A percentile compares a stretch with the other conserved stretches of the same genome.
These are phyloP conservation scores for Apiospora marii DNA, from an alignment of 2,329 filamentous ascomycete genomes.

Conservation along the genomic window DNA sequence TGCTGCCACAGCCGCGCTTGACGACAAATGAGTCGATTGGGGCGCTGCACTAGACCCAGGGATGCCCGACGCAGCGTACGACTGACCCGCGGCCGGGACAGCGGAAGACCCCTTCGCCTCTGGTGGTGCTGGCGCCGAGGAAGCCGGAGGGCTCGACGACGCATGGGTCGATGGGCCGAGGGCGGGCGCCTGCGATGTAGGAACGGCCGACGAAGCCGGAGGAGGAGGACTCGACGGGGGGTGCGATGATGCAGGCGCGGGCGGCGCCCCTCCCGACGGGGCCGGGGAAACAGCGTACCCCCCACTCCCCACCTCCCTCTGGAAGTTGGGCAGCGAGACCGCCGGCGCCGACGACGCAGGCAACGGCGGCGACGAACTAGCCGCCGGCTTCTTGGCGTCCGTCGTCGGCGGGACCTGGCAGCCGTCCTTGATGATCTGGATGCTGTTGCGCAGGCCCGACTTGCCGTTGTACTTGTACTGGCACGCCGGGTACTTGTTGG, in stretches of 20 bases:
- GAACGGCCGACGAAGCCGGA: not conserved
- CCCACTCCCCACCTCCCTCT: not conserved
- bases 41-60: not conserved
- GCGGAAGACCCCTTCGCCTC: not conserved
- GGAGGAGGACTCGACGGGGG: not conserved
- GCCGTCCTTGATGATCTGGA: slow-evolving; percentile 22
- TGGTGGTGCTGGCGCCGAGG: not conserved
- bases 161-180: not conserved
- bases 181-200: too few species aligned
- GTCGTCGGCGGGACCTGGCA: not conserved
- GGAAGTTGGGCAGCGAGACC: not conserved
- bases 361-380: not conserved
- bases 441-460: slow-evolving; percentile 31
- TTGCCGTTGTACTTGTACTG: slow-evolving; percentile 41
- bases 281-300: not conserved
- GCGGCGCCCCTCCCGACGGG: not conserved
- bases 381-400: not conserved
- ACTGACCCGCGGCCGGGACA: not conserved
- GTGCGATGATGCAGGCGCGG: not conserved
- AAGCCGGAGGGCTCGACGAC: not conserved
- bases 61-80: not conserved
- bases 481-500: slow-evolving; percentile 43
- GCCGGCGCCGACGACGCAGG: not conserved
- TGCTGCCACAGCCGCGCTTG: not conserved
- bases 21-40: not conserved